Conservation (phyloP, 148 eudicot genomes). For the Rhododendron molle region DNA sequence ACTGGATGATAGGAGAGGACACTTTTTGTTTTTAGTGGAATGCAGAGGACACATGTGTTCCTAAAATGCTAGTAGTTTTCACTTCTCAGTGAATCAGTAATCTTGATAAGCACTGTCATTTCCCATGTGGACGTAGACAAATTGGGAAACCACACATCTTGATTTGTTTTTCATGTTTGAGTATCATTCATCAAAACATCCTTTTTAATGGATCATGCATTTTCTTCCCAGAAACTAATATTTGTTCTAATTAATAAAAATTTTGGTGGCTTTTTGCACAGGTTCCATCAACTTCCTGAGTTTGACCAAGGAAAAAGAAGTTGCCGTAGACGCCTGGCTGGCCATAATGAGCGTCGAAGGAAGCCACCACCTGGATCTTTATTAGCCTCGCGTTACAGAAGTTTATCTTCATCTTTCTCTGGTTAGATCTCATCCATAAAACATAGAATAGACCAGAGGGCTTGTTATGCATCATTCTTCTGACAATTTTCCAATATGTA, state of each 20-base stretch:
- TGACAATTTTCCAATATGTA: neutral
- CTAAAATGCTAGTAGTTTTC: neutral
- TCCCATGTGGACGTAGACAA: neutral
- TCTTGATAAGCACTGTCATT: neutral
- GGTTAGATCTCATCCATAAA: constrained; percentile 29
- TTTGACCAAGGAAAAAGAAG: constrained; percentile 93
- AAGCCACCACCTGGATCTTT: constrained; percentile 64
- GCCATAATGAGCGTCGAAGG: constrained; percentile 95
- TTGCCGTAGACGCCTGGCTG: constrained; percentile 90
- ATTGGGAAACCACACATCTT: neutral
- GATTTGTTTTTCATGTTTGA: neutral
- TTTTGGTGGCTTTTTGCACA: constrained; percentile 24
- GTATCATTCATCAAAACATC: neutral
- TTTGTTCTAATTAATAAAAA: neutral
- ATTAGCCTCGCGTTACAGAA: constrained; percentile 55
- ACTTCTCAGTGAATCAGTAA: neutral
- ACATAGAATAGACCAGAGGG: neutral
- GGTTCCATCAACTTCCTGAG: constrained; percentile 85
- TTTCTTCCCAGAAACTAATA: neutral
- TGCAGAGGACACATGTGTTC: neutral
- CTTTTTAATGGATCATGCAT: neutral
- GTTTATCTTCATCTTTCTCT: constrained; percentile 45
- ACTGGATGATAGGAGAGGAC: neutral
- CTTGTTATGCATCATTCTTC: neutral
- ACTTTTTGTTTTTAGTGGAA: no score